Base-by-base conservation (phyloP, 225 moss, liverwort and hornwort species). In the Polytrichum commune region DNA sequence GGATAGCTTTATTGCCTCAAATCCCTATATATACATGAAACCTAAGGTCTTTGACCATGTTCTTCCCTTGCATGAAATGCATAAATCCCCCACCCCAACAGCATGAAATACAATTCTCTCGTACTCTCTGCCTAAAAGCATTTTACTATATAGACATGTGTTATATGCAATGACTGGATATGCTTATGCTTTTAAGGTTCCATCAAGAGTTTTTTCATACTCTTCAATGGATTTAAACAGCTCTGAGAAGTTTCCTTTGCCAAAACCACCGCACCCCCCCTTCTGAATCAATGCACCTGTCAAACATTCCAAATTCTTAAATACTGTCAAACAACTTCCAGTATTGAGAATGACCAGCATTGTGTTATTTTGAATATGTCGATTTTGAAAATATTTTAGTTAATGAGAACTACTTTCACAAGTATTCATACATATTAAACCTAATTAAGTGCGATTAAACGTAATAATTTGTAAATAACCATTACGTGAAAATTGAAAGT, bases 181-280 rank as follows among this genome's bases (percentile, higher is more conserved):
- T 9, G 3, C 13, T 58, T 20, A 53, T 55, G 22, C 78, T 80
- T 80, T 84, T 23, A 33, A 0, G 60, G 85, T 74, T 75, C 88
- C 88, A 80, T 85, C 84, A 6, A 88, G 85, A 63, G 88, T 85
- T 82, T 88, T 88, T 29, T 88, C 88, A 58, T 91, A 91, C 81
- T 95, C 85, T 81, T 91, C 90, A 54, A 91, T 89, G 46, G 95
- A 90, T 67, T 91, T 90, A 79, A 90, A 91, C 8, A 91, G 87
- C 75, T 84, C 90, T n/a, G 93, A 90, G 63, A 93, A 96, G 72
- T 93, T 90, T 1, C 90, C 90, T 74, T 87, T 96, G 64, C 91
- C 91, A 73, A 90, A 90, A 23, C 91, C 90, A 35, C 90, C 87
- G 35, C 88, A 92, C 27, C 92, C 94, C 80, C 87, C 85, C 76